Base-by-base conservation (phyloP, 805 yeast species). In the Vanderwaltozyma yarrowii region DNA sequence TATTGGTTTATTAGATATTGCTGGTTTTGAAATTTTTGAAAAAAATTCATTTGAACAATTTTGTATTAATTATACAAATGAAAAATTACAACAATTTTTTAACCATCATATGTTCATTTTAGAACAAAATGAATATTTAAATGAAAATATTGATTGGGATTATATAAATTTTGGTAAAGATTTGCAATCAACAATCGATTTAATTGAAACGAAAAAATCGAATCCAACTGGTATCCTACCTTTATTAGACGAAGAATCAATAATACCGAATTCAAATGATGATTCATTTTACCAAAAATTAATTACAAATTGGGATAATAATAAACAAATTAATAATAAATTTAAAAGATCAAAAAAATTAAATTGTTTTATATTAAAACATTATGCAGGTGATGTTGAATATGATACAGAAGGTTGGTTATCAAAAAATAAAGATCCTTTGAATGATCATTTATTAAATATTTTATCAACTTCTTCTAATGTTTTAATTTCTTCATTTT, bases 371-470 rank as follows among this genome's bases (percentile, higher is more conserved):
- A 68, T 84, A 5, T 67, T 92, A 16, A 78, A 81, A 42, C 99
- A 92, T 62, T 92, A 92, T 62, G 99, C 99, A 18, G 96, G 95
- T 9, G 78, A 77, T 40, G 99, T 92, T n/a, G 95, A 88, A 51
- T 92, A 92, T 59, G 74, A 83, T 25, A 80, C 86, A 17, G 88
- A 81, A 15, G 89, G 88, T 24, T 92, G 98, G 98, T 64, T 92
- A 19, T 85, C 85, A 45, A 92, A 92, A 62, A 92, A 92, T 57
- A 84, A 83, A 47, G 98, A 92, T 56, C 98, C 97, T 0, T 67
- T 92, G 28, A 84, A 79, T 50, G 94, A 85, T 35, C 74, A 78
- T 39, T 68, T 89, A 10, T 64, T 81, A 33, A 72, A 68, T 28
- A 63, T 87, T 26, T 59, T 89, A 27, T 62, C 77, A 0, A 52